Base-by-base conservation (phyloP, 2,329 filamentous ascomycete species). In the Pseudogymnoascus sp. region DNA sequence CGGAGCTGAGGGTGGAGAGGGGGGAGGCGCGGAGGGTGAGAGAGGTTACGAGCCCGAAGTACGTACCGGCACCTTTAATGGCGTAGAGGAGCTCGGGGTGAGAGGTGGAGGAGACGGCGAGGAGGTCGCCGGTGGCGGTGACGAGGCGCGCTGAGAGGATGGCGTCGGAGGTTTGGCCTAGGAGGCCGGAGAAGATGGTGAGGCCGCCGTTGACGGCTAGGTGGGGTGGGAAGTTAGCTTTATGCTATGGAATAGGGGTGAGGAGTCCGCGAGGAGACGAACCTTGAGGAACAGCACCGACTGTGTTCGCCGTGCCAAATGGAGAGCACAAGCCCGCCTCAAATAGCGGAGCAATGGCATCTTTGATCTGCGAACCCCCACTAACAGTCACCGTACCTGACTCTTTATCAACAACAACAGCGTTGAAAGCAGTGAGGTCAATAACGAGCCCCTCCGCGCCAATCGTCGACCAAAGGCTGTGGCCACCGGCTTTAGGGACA, bases 121-220 rank as follows among this genome's bases (percentile, higher is more conserved):
- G 16, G 0, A 72, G 30, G 2, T 68, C 62, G 4, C 70, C 71
- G 8, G 65, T 64, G 14, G 69, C 69, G n/a, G 67, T 74, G 38
- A 83, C 73, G 66, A 76, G 75, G 42, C 82, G 73, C 60, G 75
- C 73, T 23, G 77, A 78, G 5, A 97, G 81, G 39, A 94, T 75
- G 1, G 77, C 70, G 36, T 80, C 77, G 77, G 96, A 97, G 66
- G 91, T 87, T 69, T 86, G 84, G 66, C 82, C 78, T 61, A 94
- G 89, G 69, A 84, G 85, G 64, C 83, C 81, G 66, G 99, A 82
- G 65, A 97, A 82, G 68, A 84, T 83, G 58, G 92, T 82, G 35
- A 84, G 87, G 74, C 93, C 94, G 52, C 83, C 80, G 36, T 90
- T 88, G 78, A 97, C 94, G 64, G 86, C 82, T 78, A 92, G 97